phyloP scores from a whole-genome alignment of 2,329 filamentous ascomycete genomes.

The Pseudogymnoascus sp. region DNA sequence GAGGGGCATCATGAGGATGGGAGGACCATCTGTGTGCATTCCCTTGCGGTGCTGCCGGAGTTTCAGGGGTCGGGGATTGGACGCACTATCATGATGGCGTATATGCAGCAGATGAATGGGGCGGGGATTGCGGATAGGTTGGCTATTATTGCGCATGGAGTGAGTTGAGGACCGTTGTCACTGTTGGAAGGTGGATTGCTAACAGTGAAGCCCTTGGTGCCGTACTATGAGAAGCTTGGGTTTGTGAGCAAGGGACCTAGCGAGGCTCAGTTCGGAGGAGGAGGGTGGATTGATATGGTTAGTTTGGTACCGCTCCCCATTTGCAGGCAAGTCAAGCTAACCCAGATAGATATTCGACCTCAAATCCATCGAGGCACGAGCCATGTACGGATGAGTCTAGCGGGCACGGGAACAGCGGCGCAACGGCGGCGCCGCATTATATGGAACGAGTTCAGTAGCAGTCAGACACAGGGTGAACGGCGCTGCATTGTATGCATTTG shows the following conservation, averaged over 20 bases:
- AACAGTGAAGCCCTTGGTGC: slow-evolving; percentile 51
- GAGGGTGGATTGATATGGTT: slow-evolving; percentile 80
- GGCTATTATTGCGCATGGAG: slow-evolving; percentile 69
- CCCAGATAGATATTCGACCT: slow-evolving; percentile 23
- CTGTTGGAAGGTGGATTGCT: slow-evolving; percentile 9
- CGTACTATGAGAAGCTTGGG: slow-evolving; percentile 70
- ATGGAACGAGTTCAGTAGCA: background rate
- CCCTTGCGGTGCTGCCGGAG: slow-evolving; percentile 69
- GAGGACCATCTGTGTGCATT: slow-evolving; percentile 73
- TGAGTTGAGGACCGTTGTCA: slow-evolving; percentile 30
- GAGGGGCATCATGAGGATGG: slow-evolving; percentile 68
- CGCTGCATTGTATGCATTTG: slow-evolving; percentile 6
- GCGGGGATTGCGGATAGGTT: slow-evolving; percentile 65
- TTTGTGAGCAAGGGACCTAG: slow-evolving; percentile 66
- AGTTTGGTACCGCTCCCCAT: slow-evolving; percentile 20
- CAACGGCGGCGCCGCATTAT: background rate
- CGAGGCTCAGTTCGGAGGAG: slow-evolving; percentile 65
- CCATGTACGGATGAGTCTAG: slow-evolving; percentile 21
- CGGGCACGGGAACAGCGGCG: background rate
- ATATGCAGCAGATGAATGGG: slow-evolving; percentile 68
- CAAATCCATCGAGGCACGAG: slow-evolving; percentile 24
- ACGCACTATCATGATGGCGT: slow-evolving; percentile 66
- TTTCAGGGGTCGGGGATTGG: slow-evolving; percentile 71
- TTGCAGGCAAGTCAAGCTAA: background rate
- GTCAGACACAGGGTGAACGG: background rate